Conservation (phyloP, 2,329 filamentous ascomycete species). For the Pseudogymnoascus pannorum region DNA sequence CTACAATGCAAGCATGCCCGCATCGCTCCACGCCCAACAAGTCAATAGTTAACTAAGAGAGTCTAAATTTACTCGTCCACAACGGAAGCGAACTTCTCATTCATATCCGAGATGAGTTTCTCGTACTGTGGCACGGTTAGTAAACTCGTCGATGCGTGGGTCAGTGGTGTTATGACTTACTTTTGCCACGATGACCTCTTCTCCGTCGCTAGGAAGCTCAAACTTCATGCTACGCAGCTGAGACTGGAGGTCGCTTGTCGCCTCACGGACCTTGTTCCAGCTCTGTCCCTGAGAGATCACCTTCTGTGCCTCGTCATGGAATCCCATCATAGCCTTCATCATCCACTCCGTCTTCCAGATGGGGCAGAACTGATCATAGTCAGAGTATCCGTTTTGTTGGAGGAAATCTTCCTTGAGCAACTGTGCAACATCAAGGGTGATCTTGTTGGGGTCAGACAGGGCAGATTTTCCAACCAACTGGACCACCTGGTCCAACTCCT, state of each 20-base stretch:
- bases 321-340: constrained; percentile 99
- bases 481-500: constrained; percentile 97
- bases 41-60: neutral
- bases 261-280: constrained; percentile 90
- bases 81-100: constrained; percentile 94
- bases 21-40: neutral
- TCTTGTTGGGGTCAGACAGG: constrained; percentile 94
- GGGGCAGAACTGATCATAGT: constrained; percentile 98
- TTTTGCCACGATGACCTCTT: constrained; percentile 78
- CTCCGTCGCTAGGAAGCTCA: constrained; percentile 78
- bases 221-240: constrained; percentile 93
- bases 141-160: constrained; percentile 11
- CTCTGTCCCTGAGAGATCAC: constrained; percentile 81
- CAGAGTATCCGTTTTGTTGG: constrained; percentile 97
- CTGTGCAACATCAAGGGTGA: constrained; percentile 85
- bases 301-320: constrained; percentile 97
- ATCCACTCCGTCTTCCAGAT: constrained; percentile 99
- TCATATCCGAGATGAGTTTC: constrained; percentile 81
- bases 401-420: constrained; percentile 97
- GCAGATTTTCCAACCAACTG: constrained; percentile 97
- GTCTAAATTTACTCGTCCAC: constrained; percentile 68
- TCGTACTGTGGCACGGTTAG: constrained; percentile 67
- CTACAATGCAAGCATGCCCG: constrained; percentile 3
- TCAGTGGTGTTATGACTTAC: constrained; percentile 39
- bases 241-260: constrained; percentile 77